These are phyloP conservation scores for Paulownia fortunei DNA, from an alignment of 257 asterid species.

Conservation along the genomic window DNA sequence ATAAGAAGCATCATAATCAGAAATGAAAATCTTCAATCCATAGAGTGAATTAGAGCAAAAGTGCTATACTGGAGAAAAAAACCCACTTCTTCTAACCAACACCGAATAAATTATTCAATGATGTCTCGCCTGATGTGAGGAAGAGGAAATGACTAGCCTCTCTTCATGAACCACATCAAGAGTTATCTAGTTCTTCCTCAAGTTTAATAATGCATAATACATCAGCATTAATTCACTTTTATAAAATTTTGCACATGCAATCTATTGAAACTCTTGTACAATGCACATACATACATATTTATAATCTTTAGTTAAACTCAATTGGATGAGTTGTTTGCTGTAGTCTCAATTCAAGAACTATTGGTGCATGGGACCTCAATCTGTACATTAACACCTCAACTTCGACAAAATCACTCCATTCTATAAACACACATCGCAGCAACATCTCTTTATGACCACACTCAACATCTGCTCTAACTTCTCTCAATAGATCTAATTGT, in stretches of 20 bases:
- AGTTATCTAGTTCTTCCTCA: background rate
- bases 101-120: background rate
- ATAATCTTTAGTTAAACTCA: background rate
- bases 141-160: background rate
- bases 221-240: background rate
- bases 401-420: background rate
- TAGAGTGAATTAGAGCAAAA: background rate
- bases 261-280: background rate
- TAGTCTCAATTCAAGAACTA: background rate
- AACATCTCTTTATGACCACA: background rate
- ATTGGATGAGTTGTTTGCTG: background rate
- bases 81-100: background rate
- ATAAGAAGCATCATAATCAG: background rate
- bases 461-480: background rate
- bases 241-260: background rate
- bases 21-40: background rate
- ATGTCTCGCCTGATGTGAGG: background rate
- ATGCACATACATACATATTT: background rate
- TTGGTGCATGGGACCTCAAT: background rate
- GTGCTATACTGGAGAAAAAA: background rate
- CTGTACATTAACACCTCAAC: constrained; percentile 4
- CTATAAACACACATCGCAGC: background rate
- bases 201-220: background rate
- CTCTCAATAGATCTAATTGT: background rate
- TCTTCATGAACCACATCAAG: background rate